Conservation (phyloP, 352 stramenopile species). For the Phytophthora tubulina region DNA sequence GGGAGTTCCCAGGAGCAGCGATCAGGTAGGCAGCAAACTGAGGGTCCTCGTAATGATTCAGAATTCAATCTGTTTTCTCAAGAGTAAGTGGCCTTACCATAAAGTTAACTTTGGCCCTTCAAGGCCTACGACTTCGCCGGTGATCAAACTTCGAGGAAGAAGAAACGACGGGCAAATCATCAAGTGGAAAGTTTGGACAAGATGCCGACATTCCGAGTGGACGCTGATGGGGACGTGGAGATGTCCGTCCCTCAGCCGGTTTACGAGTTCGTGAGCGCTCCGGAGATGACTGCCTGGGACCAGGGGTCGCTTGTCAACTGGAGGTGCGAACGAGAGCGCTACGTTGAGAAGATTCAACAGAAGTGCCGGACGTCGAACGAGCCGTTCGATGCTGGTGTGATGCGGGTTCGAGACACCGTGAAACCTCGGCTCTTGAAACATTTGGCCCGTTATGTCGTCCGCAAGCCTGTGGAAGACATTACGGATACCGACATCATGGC, state of each 20-base stretch:
- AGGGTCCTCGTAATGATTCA: too few species aligned
- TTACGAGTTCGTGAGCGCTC: constrained; percentile 28
- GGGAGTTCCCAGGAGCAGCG: too few species aligned
- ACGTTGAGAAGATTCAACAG: constrained; percentile 32
- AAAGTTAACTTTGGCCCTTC: constrained; percentile 29
- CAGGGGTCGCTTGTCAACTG: constrained; percentile 30
- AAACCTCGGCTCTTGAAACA: constrained; percentile 19
- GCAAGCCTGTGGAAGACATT: constrained; percentile 15
- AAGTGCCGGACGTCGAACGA: constrained; percentile 25
- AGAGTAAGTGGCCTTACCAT: constrained; percentile 16
- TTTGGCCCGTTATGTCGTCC: constrained; percentile 17
- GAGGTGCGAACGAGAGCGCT: constrained; percentile 18
- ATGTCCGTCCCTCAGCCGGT: constrained; percentile 29
- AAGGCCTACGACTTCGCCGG: constrained; percentile 18
- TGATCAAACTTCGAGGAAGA: constrained; percentile 14
- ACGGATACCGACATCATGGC: constrained; percentile 21
- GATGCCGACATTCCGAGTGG: constrained; percentile 23
- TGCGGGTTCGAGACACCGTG: constrained; percentile 21
- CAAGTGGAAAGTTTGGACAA: constrained; percentile 1
- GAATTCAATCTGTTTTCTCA: too few species aligned
- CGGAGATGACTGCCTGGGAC: constrained; percentile 25
- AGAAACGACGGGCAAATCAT: constrained; percentile 17
- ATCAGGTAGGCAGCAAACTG: too few species aligned
- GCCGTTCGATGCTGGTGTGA: constrained; percentile 23
- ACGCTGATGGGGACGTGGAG: constrained; percentile 31